A percentile compares a stretch with the other conserved stretches of the same genome.
phyloP scores from a whole-genome alignment of 257 asterid genomes.

The Scutellaria galericulata region DNA sequence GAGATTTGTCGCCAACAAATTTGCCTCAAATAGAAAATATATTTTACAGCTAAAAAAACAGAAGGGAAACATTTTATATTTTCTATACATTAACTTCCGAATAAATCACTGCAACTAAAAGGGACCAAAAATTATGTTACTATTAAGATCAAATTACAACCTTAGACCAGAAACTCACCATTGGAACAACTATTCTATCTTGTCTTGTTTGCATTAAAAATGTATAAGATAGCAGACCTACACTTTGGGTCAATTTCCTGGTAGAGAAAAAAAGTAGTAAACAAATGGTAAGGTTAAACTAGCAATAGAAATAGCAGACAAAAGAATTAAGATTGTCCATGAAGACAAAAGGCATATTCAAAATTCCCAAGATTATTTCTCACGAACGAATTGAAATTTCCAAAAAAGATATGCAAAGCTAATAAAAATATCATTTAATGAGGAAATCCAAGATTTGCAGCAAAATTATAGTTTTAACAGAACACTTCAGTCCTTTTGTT shows the following conservation, averaged over 20 bases:
- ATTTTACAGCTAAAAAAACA: conserved; percentile 14
- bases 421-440: conserved; percentile 8
- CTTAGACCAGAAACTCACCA: conserved; percentile 67
- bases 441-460: conserved; percentile 6
- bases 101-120: conserved; percentile 5
- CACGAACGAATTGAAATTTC: background rate
- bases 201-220: conserved; percentile 77
- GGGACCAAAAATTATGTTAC: conserved; percentile 5
- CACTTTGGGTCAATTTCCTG: conserved; percentile 85
- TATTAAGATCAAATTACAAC: conserved; percentile 28
- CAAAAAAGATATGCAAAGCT: conserved; percentile 8
- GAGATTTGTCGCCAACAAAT: conserved; percentile 19
- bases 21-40: conserved; percentile 15
- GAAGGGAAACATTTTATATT: conserved; percentile 15
- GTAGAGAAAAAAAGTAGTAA: conserved; percentile 31
- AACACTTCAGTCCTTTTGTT: background rate
- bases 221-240: conserved; percentile 91
- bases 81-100: conserved; percentile 20
- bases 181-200: conserved; percentile 91
- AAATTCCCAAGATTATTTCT: conserved; percentile 21
- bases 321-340: conserved; percentile 15
- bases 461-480: conserved; percentile 10
- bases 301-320: conserved; percentile 13
- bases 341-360: conserved; percentile 7
- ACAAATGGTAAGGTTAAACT: conserved; percentile 24